Evolutionary conservation across 179 eudicot genomes (phyloP).

Genomic region (Corrigiola litoralis): DNA sequence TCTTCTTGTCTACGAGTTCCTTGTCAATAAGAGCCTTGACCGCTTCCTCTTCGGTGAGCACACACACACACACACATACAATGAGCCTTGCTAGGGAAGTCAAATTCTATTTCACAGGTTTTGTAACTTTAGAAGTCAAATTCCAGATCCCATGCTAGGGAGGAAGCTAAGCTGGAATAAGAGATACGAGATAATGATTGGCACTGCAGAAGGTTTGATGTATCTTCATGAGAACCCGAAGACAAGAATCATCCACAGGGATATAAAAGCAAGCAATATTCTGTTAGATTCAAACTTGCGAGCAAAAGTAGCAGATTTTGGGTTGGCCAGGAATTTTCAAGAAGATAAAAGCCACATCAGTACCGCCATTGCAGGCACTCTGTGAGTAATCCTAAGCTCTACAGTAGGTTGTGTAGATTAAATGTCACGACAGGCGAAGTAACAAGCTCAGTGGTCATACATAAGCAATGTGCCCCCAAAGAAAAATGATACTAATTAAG

Average conservation of each 20-base stretch:
- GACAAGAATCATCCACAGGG: constrained; percentile 51
- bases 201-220: constrained; percentile 50
- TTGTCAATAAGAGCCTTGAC: constrained; percentile 52
- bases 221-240: constrained; percentile 47
- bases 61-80: background rate
- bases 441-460: too few species aligned
- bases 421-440: too few species aligned
- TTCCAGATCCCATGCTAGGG: constrained; percentile 32
- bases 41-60: constrained; percentile 49
- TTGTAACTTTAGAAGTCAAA: background rate
- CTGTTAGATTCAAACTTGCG: constrained; percentile 47
- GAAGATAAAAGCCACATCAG: constrained; percentile 55
- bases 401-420: too few species aligned
- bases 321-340: constrained; percentile 58
- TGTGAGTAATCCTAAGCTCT: constrained; percentile 29
- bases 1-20: constrained; percentile 49
- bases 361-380: constrained; percentile 61
- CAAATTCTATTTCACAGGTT: too few species aligned
- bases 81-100: background rate
- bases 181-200: constrained; percentile 43
- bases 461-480: too few species aligned
- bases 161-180: constrained; percentile 49
- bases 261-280: constrained; percentile 58
- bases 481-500: too few species aligned
- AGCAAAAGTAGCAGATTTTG: constrained; percentile 56